phyloP scores from a whole-genome alignment of 2,329 filamentous ascomycete species.

The Fusarium continuum region DNA sequence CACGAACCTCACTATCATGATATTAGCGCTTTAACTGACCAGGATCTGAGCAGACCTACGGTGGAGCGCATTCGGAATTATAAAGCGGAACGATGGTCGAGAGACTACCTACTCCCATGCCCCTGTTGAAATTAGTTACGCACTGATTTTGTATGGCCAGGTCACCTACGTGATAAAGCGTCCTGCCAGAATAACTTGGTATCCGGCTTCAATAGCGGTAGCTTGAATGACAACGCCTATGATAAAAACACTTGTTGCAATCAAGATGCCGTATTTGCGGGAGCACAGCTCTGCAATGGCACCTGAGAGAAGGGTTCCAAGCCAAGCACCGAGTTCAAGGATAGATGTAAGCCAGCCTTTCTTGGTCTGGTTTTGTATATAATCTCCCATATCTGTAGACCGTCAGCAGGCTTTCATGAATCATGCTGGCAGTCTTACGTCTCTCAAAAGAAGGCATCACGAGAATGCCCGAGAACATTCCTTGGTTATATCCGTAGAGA shows the following conservation, averaged over 20 bases:
- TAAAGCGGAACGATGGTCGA: conserved; percentile 72
- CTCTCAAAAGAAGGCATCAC: conserved; percentile 63
- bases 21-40: not conserved
- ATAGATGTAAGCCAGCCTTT: conserved; percentile 73
- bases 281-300: conserved; percentile 76
- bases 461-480: conserved; percentile 67
- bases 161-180: conserved; percentile 70
- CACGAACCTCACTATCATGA: conserved; percentile 47
- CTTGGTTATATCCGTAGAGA: conserved; percentile 78
- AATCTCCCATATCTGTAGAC: conserved; percentile 64
- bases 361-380: conserved; percentile 60
- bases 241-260: conserved; percentile 73
- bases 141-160: rapidly evolving
- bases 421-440: conserved; percentile 49
- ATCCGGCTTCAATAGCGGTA: conserved; percentile 65
- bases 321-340: conserved; percentile 79
- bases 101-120: conserved; percentile 74
- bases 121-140: conserved; percentile 43
- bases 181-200: conserved; percentile 71
- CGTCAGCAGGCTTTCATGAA: not conserved
- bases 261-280: conserved; percentile 74
- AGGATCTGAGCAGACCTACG: conserved; percentile 41
- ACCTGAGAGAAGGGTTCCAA: conserved; percentile 75
- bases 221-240: conserved; percentile 75
- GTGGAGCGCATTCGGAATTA: conserved; percentile 57